Conservation (phyloP, 495 filamentous ascomycete species). For the Achaetomiella virescens region DNA sequence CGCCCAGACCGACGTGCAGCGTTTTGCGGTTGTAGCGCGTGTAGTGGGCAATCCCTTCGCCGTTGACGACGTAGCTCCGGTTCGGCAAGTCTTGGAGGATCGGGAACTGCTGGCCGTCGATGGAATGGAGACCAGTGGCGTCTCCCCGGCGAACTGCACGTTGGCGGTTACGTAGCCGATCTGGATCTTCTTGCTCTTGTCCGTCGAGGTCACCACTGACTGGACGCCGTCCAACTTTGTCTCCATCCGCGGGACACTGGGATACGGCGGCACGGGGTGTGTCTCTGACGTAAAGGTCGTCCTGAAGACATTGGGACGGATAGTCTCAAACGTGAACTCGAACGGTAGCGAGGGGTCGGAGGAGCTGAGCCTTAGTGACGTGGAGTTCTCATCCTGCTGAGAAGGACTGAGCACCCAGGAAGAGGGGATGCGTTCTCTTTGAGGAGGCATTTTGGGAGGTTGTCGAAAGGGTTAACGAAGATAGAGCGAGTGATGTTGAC, state of each 20-base stretch:
- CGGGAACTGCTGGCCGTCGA: constrained; percentile 1
- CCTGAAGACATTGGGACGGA: constrained; percentile 3
- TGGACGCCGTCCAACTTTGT: neutral
- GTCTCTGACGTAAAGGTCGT: constrained; percentile 1
- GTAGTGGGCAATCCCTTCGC: neutral
- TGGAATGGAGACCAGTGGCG: neutral
- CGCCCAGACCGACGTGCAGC: constrained; percentile 61
- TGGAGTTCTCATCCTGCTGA: neutral
- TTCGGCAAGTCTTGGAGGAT: constrained; percentile 3
- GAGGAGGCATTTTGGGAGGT: neutral
- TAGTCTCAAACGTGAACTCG: neutral
- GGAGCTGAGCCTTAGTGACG: neutral
- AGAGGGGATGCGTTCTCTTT: constrained; percentile 1
- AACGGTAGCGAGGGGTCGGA: neutral
- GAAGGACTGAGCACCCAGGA: neutral
- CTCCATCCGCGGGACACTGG: constrained; percentile 3
- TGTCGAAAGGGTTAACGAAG: too few relatives aligned
- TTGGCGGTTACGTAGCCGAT: neutral
- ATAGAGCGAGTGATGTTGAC: too few relatives aligned
- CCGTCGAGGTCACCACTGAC: neutral
- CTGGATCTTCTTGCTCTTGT: constrained; percentile 1
- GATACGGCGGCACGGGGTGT: neutral
- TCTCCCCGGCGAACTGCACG: neutral
- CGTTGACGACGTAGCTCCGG: neutral
- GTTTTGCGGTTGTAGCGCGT: constrained; percentile 3